phyloP scores from a whole-genome alignment of 164 flowering plant genomes.

The Magnolia officinalis region DNA sequence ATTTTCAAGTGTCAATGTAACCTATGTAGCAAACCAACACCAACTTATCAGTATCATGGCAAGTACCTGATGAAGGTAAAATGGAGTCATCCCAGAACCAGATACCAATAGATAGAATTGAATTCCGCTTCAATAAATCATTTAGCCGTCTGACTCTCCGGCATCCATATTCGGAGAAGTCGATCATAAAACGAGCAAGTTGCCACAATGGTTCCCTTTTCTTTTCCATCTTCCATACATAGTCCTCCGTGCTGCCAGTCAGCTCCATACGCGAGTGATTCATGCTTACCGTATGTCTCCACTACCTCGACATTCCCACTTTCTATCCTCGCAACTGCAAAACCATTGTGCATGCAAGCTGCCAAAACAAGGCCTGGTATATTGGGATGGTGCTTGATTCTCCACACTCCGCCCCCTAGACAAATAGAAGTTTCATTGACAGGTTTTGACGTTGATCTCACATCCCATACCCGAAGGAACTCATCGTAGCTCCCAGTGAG shows the following conservation, averaged over 20 bases:
- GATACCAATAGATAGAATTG: not conserved
- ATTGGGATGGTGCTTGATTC: constrained; percentile 77
- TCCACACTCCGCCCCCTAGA: constrained; percentile 97
- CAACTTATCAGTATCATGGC: not conserved
- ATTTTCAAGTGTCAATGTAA: not conserved
- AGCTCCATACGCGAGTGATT: constrained; percentile 90
- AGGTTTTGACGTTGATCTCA: constrained; percentile 67
- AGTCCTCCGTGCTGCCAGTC: constrained; percentile 65
- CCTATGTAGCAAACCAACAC: not conserved
- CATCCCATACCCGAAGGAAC: constrained; percentile 77
- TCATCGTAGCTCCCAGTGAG: constrained; percentile 95
- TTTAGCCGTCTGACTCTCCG: constrained; percentile 32
- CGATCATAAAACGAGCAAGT: constrained; percentile 93
- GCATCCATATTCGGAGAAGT: constrained; percentile 76
- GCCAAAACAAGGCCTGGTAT: constrained; percentile 58
- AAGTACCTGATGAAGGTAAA: not conserved
- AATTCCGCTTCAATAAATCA: constrained; percentile 5
- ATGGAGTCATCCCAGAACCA: too few species aligned
- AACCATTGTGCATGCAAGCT: constrained; percentile 98
- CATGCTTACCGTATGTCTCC: constrained; percentile 65
- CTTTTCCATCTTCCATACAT: constrained; percentile 13
- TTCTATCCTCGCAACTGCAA: constrained; percentile 48
- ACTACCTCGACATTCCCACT: constrained; percentile 40
- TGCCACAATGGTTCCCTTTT: constrained; percentile 42
- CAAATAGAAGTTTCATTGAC: constrained; percentile 52